phyloP scores from a whole-genome alignment of 129 eudicot genomes.

The Oenanthe sinensis region DNA sequence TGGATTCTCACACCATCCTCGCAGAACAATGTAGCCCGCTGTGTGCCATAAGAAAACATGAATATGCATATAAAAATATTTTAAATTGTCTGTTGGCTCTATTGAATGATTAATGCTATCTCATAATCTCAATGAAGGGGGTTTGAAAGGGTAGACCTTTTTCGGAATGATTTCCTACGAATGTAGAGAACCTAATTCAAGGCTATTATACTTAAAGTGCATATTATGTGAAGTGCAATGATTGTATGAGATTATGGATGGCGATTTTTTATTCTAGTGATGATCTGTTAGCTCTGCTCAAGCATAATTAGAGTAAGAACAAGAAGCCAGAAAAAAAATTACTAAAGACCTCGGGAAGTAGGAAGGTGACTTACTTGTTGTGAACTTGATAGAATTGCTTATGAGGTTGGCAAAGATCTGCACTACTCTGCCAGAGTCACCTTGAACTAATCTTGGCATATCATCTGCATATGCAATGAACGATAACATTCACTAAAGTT shows the following conservation, averaged over 20 bases:
- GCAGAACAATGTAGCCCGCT: conserved; percentile 79
- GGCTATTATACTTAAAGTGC: not conserved
- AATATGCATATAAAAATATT: not conserved
- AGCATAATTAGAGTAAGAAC: not conserved
- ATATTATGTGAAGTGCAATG: not conserved
- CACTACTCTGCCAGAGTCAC: conserved; percentile 90
- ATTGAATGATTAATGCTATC: not conserved
- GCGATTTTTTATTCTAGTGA: not conserved
- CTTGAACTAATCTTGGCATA: conserved; percentile 68
- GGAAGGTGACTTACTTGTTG: conserved; percentile 52
- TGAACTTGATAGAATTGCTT: conserved; percentile 93
- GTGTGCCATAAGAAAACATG: conserved; percentile 25
- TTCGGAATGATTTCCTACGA: not conserved
- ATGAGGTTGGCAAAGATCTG: conserved; percentile 94
- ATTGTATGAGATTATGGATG: not conserved
- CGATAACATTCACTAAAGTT: not conserved
- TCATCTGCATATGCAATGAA: conserved; percentile 41
- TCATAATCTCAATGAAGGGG: not conserved
- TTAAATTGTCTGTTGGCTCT: not conserved
- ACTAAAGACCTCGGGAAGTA: not conserved
- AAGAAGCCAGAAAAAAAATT: not conserved
- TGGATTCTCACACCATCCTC: conserved; percentile 79
- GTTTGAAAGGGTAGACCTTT: not conserved
- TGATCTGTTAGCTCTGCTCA: not conserved
- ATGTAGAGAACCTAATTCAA: not conserved